Conservation (phyloP, 208 protist genomes). For the Herpetomonas samuelpessoai region DNA sequence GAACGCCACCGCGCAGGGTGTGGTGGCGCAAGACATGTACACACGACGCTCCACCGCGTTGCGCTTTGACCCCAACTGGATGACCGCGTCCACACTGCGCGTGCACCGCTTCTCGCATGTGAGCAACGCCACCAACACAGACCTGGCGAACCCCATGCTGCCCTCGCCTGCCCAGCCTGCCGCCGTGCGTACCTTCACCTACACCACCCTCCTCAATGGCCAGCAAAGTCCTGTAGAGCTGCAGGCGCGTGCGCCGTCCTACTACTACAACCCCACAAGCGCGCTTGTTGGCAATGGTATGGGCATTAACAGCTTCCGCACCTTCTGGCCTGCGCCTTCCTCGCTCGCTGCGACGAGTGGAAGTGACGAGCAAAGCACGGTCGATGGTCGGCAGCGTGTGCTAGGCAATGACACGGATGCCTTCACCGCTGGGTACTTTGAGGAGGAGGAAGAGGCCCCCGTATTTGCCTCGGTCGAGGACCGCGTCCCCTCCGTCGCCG, state of each 20-base stretch:
- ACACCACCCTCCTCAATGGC: slow-evolving; percentile 4
- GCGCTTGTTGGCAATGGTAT: slow-evolving; percentile 54
- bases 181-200: not conserved
- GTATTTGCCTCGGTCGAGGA: not conserved
- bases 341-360: not conserved
- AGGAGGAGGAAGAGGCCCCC: not conserved
- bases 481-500: slow-evolving; percentile 27
- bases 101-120: slow-evolving; percentile 19
- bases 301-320: slow-evolving; percentile 23
- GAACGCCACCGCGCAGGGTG: slow-evolving; percentile 12
- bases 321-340: not conserved
- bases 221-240: slow-evolving; percentile 3
- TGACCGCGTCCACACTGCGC: slow-evolving; percentile 18
- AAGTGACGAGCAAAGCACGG: not conserved
- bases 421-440: not conserved
- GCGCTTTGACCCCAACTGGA: slow-evolving; percentile 7
- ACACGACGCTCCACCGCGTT: not conserved
- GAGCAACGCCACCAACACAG: not conserved
- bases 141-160: not conserved
- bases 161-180: slow-evolving; percentile 10
- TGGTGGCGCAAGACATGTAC: not conserved
- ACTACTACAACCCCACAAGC: slow-evolving; percentile 28
- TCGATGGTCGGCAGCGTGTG: not conserved
- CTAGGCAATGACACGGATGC: not conserved
- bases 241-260: slow-evolving; percentile 30